Percentiles rank a stretch among this genome's conserved stretches.
Conservation (phyloP, 192 early-diverging fungal species). For the Pilobolus umbonatus region DNA sequence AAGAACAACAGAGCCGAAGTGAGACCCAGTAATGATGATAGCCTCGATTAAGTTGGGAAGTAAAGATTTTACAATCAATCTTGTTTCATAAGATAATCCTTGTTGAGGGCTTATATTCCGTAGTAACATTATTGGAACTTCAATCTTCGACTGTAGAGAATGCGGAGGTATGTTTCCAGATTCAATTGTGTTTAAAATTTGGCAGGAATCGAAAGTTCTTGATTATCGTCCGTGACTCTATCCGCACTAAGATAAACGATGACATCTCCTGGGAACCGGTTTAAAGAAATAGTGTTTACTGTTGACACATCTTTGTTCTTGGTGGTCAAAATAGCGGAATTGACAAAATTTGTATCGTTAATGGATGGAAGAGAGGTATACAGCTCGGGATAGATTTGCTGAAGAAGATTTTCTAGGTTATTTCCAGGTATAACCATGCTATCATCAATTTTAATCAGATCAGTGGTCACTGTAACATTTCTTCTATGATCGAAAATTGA, state of each 20-base stretch:
- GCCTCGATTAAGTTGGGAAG: constrained; percentile 2
- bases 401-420: not conserved
- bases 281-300: not conserved
- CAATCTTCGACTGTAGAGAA: not conserved
- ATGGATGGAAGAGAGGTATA: not conserved
- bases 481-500: too few relatives aligned
- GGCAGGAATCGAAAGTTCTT: constrained; percentile 5
- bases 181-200: constrained; percentile 19
- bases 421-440: not conserved
- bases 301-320: not conserved
- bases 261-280: not conserved
- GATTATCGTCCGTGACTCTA: not conserved
- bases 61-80: constrained; percentile 16
- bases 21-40: constrained; percentile 17
- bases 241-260: not conserved
- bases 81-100: constrained; percentile 22
- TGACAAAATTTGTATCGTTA: too few relatives aligned
- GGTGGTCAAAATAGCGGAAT: not conserved
- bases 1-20: constrained; percentile 7
- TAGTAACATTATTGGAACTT: constrained; percentile 25
- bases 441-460: not conserved
- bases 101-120: constrained; percentile 17
- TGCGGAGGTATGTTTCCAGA: constrained; percentile 19
- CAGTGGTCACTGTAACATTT: not conserved
- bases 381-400: not conserved